Base-by-base conservation (phyloP, 2,329 filamentous ascomycete species). In the Byssochlamys sp. region DNA sequence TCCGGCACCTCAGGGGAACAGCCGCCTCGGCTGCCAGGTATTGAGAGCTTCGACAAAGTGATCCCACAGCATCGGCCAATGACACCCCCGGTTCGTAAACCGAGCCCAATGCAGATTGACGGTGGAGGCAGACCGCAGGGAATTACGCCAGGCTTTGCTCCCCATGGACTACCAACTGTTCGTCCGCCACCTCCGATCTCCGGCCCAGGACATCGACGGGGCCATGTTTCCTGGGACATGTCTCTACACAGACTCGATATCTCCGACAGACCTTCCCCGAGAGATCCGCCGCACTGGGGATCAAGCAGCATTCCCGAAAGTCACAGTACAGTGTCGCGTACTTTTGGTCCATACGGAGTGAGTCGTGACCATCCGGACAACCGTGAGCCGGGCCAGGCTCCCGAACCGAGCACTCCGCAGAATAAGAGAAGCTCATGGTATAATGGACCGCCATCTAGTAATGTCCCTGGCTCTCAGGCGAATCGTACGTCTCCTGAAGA, bases 41-140 rank as follows among this genome's bases (percentile, higher is more conserved):
- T 96, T 63, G 90, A 95, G 70, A 95, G 90, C 14, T 96, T 96
- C 65, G 90, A 92, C 67, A 86, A 89, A 57, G 78, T 89, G n/a
- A 63, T 73, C 26, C 68, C 67, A 26, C 87, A 84, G 27, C 81
- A 82, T 58, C 82, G 81, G 24, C 81, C 84, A 0, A 71, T 78
- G 11, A 83, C 88, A 0, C 84, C 86, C 6, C 81, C 83, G 1
- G 81, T 84, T 53, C 83, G 86, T 52, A 81, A 81, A 56, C 79
- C 83, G 1, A 91, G 89, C 55, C 89, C 90, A 0, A 91, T 94
- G 89, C 82, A 88, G 67, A 75, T 91, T 9, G 90, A 95, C 63
- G 67, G 74, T 49, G 77, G 77, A 2, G 70, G 33, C 71, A 81
- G 65, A 33, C 73, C 73, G 54, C 63, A 76, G 14, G 63, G 57